phyloP scores from a whole-genome alignment of 208 protist genomes.

The Crithidia fasciculata region DNA sequence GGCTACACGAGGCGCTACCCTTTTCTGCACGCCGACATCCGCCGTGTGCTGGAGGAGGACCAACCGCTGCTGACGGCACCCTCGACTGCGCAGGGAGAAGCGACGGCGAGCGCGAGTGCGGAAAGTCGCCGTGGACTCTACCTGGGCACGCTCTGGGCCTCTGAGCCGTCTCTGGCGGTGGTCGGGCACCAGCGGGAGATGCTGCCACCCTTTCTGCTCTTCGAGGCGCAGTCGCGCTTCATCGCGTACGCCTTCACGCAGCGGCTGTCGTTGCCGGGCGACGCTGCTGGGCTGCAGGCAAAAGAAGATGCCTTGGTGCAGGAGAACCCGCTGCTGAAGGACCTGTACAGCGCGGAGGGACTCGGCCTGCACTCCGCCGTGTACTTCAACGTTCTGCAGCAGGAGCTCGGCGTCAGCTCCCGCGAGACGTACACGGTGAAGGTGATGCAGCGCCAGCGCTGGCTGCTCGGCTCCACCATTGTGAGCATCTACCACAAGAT shows the following conservation, averaged over 20 bases:
- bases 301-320: slow-evolving; percentile 46
- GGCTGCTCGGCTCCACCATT: slow-evolving; percentile 63
- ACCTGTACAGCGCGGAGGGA: slow-evolving; percentile 49
- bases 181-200: slow-evolving; percentile 80
- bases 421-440: slow-evolving; percentile 77
- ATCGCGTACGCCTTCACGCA: slow-evolving; percentile 80
- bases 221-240: slow-evolving; percentile 87
- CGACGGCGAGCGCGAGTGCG: not conserved
- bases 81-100: not conserved
- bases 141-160: slow-evolving; percentile 71
- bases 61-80: slow-evolving; percentile 22
- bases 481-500: slow-evolving; percentile 79
- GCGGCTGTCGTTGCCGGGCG: slow-evolving; percentile 54
- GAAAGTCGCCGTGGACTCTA: slow-evolving; percentile 56
- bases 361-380: slow-evolving; percentile 77
- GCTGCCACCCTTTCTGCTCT: slow-evolving; percentile 83
- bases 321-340: slow-evolving; percentile 38
- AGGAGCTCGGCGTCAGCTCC: slow-evolving; percentile 74
- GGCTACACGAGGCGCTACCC: slow-evolving; percentile 78
- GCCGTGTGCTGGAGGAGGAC: slow-evolving; percentile 61
- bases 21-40: slow-evolving; percentile 75
- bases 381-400: slow-evolving; percentile 89
- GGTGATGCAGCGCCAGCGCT: slow-evolving; percentile 67
- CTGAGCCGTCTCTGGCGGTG: slow-evolving; percentile 74
- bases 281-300: slow-evolving; percentile 29